Evolutionary conservation across 2,329 filamentous ascomycete species (phyloP), one percentile per base, ranked within the genome.

Genomic region (Escovopsis sp.): DNA sequence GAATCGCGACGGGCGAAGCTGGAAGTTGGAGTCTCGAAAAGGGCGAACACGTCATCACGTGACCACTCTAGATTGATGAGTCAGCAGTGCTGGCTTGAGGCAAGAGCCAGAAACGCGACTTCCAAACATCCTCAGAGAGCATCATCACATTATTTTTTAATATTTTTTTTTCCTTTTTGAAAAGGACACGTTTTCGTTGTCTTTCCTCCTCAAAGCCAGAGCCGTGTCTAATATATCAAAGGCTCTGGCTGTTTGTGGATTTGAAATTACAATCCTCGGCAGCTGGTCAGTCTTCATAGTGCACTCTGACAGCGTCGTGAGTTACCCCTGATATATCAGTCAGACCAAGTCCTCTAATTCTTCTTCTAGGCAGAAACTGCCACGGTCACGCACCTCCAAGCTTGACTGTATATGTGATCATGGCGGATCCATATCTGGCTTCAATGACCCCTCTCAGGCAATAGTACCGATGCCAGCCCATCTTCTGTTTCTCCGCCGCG

Each of bases 391-490:
- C 44, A 61, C 60, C 60, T 55, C 58, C 60, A 34, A 63, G 58
- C 44, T 62, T 59, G 8, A 59, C 55, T 6, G 50, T 53, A 47
- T 63, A 63, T 12, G 57, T 62, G 44, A 63, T 56, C 49, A 60
- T 59, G 39, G 60, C 60, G 39, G 60, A 62, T n/a, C 54, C 59
- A 45, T 63, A 63, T 28, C 49, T 55, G 41, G 59, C 60, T 40
- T 63, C 59, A 33, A 63, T 62, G 6, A 51, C 58, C 5, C 60
- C 60, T 36, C 53, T 53, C 36, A 63, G 43, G 41, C 59, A 62
- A 45, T 60, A 61, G 42, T 63, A 63, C 26, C 55, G 56, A 43
- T 63, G 58, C 45, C 51, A 54, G 4, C 59, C 59, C 54, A 63
- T 59, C 38, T 55, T 52, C 6, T 48, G 56, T 41, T 55, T 54